phyloP scores from a whole-genome alignment of 2,329 filamentous ascomycete genomes.

The Colletotrichum godetiae region DNA sequence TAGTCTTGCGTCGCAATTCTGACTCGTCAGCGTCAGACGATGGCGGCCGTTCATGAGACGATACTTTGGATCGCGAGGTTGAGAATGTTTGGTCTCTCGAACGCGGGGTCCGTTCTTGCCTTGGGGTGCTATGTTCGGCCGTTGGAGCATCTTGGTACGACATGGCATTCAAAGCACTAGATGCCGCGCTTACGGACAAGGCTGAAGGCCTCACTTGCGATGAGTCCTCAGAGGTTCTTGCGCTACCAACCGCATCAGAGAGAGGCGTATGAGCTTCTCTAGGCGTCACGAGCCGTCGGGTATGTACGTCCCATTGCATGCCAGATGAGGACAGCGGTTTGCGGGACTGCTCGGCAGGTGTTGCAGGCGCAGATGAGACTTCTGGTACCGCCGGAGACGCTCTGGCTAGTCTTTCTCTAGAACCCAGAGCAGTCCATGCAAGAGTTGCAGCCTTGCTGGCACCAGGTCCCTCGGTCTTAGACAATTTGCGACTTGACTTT shows the following conservation, averaged over 20 bases:
- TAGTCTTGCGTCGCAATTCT: constrained; percentile 9
- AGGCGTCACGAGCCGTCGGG: constrained; percentile 59
- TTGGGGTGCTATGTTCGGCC: constrained; percentile 24
- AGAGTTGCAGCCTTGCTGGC: constrained; percentile 73
- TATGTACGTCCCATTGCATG: constrained; percentile 66
- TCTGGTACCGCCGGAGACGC: constrained; percentile 40
- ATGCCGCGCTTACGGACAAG: constrained; percentile 66
- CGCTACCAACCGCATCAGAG: constrained; percentile 41
- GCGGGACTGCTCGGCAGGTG: constrained; percentile 46
- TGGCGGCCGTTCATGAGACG: not conserved
- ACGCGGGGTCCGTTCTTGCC: constrained; percentile 1
- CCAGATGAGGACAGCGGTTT: constrained; percentile 45
- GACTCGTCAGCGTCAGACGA: constrained; percentile 17
- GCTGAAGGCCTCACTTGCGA: constrained; percentile 53
- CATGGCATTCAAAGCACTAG: constrained; percentile 60
- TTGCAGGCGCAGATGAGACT: constrained; percentile 39
- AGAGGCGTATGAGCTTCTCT: constrained; percentile 46
- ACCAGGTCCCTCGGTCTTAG: constrained; percentile 59
- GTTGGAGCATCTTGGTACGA: constrained; percentile 30
- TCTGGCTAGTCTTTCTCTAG: constrained; percentile 49
- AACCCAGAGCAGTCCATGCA: constrained; percentile 66
- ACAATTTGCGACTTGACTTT: constrained; percentile 53
- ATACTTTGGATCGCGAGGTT: not conserved
- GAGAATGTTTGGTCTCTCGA: not conserved
- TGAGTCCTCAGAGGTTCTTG: constrained; percentile 55